Evolutionary conservation across 306 rosid species (phyloP).

Genomic region (Dryas octopetala): DNA sequence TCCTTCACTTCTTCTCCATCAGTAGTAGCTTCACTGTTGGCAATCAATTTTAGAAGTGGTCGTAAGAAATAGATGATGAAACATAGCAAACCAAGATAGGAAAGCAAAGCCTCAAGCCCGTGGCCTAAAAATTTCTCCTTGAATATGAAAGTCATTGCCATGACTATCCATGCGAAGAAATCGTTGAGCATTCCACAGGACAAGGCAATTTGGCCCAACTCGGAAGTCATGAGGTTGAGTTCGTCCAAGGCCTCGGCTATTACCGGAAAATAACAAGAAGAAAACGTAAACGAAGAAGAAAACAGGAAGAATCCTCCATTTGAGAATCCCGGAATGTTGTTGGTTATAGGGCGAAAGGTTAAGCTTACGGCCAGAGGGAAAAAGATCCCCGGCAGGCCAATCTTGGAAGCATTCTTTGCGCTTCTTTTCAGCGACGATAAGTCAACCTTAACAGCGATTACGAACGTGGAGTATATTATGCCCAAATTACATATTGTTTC

Average conservation of each 20-base stretch:
- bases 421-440: slow-evolving; percentile 35
- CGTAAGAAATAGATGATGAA: not conserved
- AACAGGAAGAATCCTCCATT: not conserved
- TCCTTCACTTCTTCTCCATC: slow-evolving; percentile 59
- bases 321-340: not conserved
- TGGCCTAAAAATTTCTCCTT: no score
- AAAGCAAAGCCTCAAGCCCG: not conserved
- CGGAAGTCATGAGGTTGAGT: slow-evolving; percentile 54
- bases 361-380: not conserved
- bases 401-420: slow-evolving; percentile 34
- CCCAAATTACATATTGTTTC: slow-evolving; percentile 56
- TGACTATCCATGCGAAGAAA: slow-evolving; percentile 23
- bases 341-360: not conserved
- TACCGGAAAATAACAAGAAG: slow-evolving; percentile 41
- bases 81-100: not conserved
- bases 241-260: slow-evolving; percentile 51
- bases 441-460: slow-evolving; percentile 56
- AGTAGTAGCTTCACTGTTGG: slow-evolving; percentile 34
- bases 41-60: slow-evolving; percentile 43
- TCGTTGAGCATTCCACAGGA: slow-evolving; percentile 56
- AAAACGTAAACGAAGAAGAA: not conserved
- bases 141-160: not conserved
- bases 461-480: slow-evolving; percentile 49
- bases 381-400: slow-evolving; percentile 20
- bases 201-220: slow-evolving; percentile 59